Evolutionary conservation across 352 stramenopile genomes (phyloP).

Genomic region (Thalassiosira oceanica): DNA sequence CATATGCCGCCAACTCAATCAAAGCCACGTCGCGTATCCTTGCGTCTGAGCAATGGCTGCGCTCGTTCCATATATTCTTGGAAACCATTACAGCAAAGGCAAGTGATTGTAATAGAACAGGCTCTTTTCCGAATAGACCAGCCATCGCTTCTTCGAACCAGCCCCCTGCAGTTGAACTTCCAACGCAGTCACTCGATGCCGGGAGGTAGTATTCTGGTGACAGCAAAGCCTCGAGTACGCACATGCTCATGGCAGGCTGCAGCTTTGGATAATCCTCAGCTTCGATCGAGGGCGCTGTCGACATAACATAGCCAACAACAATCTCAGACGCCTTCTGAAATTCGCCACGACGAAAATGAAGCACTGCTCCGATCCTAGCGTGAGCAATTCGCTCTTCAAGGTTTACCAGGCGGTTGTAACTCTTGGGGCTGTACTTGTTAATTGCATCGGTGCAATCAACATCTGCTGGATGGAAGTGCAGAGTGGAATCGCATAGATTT

Average conservation of each 20-base stretch:
- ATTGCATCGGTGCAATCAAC: conserved; percentile 18
- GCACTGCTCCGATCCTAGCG: conserved; percentile 40
- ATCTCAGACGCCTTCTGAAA: conserved; percentile 40
- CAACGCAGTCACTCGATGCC: background rate
- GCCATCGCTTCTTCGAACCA: conserved; percentile 30
- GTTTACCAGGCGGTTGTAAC: conserved; percentile 38
- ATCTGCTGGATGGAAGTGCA: conserved; percentile 41
- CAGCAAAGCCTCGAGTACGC: conserved; percentile 67
- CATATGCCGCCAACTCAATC: conserved; percentile 51
- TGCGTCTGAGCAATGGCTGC: conserved; percentile 30
- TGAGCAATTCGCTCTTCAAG: conserved; percentile 61
- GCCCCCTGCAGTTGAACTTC: background rate
- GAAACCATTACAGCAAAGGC: conserved; percentile 22
- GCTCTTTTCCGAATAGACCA: background rate
- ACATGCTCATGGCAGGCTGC: conserved; percentile 65
- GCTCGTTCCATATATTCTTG: conserved; percentile 41
- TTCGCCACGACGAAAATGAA: conserved; percentile 41
- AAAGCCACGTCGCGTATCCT: conserved; percentile 55
- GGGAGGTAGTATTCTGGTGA: conserved; percentile 12
- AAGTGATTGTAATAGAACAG: conserved; percentile 20
- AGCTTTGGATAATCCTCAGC: conserved; percentile 60
- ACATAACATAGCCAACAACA: conserved; percentile 58
- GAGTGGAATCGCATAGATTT: conserved; percentile 10
- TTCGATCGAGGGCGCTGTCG: conserved; percentile 37
- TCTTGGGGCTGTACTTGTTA: conserved; percentile 42